Base-by-base conservation (phyloP, 2,329 filamentous ascomycete species). In the Diatrype stigma region DNA sequence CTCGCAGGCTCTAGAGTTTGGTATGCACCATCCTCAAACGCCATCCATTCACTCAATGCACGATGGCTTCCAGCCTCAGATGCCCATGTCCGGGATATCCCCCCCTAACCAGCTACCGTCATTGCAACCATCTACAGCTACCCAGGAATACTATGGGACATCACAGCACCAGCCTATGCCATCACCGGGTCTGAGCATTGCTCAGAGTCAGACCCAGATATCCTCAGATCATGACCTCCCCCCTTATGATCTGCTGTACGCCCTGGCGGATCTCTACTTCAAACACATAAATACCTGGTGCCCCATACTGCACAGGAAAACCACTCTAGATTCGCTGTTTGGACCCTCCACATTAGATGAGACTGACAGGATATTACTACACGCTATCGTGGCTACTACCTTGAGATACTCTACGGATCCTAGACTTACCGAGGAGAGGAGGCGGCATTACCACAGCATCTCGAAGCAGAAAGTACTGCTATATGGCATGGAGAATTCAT, bases 301-400 rank as follows among this genome's bases (percentile, higher is more conserved):
- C 65, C 91, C 92, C 0, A 94, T 96, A 22, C 74, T 96, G n/a
- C 90, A 96, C 68, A 83, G 90, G 21, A 85, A 89, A 62, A 85
- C 87, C 3, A 96, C 90, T 0, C 70, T 96, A 8, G 89, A 96
- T 60, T 84, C 85, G 0, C 76, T 96, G 0, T 96, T 96, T 59
- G 90, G 90, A 0, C 82, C 86, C 1, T 82, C 85, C 0, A 81
- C 85, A 1, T 73, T 94, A 2, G 87, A 92, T 35, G 89, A 95
- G 68, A 85, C 87, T 2, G 91, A 96, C 64, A 80, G 87, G 40
- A 87, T 96, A 49, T 74, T 96, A 14, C 75, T 96, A 6, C 90
- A 96, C 67, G 87, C 92, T 5, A 95, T 96, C 50, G 90, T 96
- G 3, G 90, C 90, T 1, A 94, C 90, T 0, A 92, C 90, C 0